A percentile compares a stretch with the other conserved stretches of the same genome.
phyloP scores from a whole-genome alignment of 1,284 basidiomycete genomes.

The Testicularia cyperi region DNA sequence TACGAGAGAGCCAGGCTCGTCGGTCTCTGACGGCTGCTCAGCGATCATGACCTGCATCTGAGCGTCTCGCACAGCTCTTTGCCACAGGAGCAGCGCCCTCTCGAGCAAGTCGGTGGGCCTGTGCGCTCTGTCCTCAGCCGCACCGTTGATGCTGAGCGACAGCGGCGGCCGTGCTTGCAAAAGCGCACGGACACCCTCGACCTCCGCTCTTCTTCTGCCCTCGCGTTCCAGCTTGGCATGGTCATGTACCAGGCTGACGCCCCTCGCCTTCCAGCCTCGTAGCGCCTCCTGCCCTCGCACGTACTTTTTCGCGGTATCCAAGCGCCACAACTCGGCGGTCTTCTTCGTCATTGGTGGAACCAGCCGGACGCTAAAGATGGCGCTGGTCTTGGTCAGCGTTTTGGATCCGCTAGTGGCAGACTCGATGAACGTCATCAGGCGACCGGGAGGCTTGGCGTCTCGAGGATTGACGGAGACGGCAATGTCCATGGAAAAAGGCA shows the following conservation, averaged over 20 bases:
- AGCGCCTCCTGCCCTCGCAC: conserved; percentile 86
- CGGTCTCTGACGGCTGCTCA: conserved; percentile 8
- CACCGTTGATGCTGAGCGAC: conserved; percentile 37
- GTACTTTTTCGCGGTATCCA: conserved; percentile 91
- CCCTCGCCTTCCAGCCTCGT: conserved; percentile 78
- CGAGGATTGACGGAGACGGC: conserved; percentile 82
- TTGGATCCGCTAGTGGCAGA: conserved; percentile 63
- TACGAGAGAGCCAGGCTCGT: not conserved
- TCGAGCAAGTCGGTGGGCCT: conserved; percentile 14
- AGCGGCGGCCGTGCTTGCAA: conserved; percentile 60
- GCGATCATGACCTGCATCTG: conserved; percentile 30
- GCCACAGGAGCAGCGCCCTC: conserved; percentile 34
- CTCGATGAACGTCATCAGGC: conserved; percentile 67
- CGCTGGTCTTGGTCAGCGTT: conserved; percentile 66
- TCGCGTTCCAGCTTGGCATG: conserved; percentile 71
- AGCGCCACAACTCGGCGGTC: conserved; percentile 84
- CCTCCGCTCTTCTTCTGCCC: conserved; percentile 77
- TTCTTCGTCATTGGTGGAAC: conserved; percentile 82
- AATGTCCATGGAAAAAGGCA: conserved; percentile 82
- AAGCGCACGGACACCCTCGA: conserved; percentile 81
- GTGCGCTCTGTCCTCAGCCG: too few relatives aligned
- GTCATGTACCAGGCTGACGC: conserved; percentile 83
- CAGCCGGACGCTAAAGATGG: conserved; percentile 77
- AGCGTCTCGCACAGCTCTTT: conserved; percentile 27
- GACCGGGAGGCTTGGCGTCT: conserved; percentile 80